Percentiles rank a stretch among this genome's conserved stretches.
Conservation (phyloP, 2,329 filamentous ascomycete genomes). For the Colletotrichum coccodes region DNA sequence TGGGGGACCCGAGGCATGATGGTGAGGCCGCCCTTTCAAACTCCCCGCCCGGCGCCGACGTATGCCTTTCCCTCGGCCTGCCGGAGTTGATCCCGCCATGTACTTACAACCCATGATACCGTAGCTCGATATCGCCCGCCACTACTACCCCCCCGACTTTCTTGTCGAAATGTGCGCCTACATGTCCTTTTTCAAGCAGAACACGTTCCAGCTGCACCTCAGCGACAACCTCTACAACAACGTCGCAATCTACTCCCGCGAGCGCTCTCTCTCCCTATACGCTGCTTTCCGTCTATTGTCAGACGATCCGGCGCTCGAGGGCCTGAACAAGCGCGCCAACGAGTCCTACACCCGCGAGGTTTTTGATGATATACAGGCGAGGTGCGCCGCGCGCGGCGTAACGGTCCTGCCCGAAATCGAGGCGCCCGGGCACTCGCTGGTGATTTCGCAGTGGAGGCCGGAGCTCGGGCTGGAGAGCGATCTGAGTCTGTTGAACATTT, state of each 20-base stretch:
- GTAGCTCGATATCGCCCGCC: conserved; percentile 61
- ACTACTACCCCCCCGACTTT: conserved; percentile 66
- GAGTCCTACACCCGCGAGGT: conserved; percentile 63
- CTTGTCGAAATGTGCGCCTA: conserved; percentile 68
- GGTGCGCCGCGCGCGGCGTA: conserved; percentile 64
- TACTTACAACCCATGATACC: not conserved
- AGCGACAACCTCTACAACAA: conserved; percentile 67
- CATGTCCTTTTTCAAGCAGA: conserved; percentile 70
- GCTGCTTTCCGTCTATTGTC: conserved; percentile 66
- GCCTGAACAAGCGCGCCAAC: conserved; percentile 60
- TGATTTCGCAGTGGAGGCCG: conserved; percentile 68
- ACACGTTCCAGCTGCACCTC: conserved; percentile 67
- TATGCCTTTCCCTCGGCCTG: too few species aligned
- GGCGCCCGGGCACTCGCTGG: conserved; percentile 65
- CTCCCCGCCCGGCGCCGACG: too few species aligned
- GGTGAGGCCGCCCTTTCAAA: conserved; percentile 7
- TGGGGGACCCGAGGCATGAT: conserved; percentile 60
- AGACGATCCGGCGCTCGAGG: conserved; percentile 55
- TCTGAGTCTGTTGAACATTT: conserved; percentile 55
- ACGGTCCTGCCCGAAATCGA: conserved; percentile 70
- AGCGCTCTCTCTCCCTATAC: conserved; percentile 60
- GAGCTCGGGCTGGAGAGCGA: conserved; percentile 59
- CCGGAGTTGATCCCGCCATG: too few species aligned
- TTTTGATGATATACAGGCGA: conserved; percentile 61
- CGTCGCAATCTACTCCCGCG: conserved; percentile 56